Evolutionary conservation across 306 rosid species (phyloP), one percentile per base, ranked within the genome.

Genomic region (Inga leiocalycina): DNA sequence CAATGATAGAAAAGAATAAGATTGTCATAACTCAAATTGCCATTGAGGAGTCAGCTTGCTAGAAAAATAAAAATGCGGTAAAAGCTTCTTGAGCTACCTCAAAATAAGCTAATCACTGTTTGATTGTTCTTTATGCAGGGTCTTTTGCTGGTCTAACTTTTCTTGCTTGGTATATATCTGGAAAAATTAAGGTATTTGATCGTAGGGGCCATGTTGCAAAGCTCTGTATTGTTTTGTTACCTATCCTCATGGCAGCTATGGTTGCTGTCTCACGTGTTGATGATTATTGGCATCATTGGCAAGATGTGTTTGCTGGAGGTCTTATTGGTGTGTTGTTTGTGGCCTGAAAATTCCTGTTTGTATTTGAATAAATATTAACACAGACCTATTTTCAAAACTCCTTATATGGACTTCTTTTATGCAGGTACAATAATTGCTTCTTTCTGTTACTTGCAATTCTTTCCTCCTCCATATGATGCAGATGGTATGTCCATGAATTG

Each of bases 271-370:
- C 99, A 71, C 98, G 98, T 70, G 94, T 95, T 81, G 99, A 95
- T 86, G 97, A 95, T 85, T 95, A 95, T 86, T 92, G 97, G 98
- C 99, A 95, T 91, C 98, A 95, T 79, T 92, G 98, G 98, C 93
- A 91, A 84, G 98, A 95, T 78, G 97, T 93, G 80, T 92, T 92
- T 85, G 90, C 97, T 59, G 98, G 97, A 52, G 91, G 87, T 84
- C 96, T 95, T 76, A 71, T 95, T 76, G 98, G 98, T 95, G 64
- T 45, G 92, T 87, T 84, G 69, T 49, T 85, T 41, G 59, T 57
- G 54, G 85, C 76, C 44, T 35, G 48, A 32, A 52, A 27, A 57
- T 43, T 59, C 62, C 30, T 80, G 20, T 80, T 54, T 24, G 46
- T 22, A 41, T 32, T 77, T 80, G 79, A 56, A 79, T 39, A 71